Evolutionary conservation across 768 basidiomycete genomes (phyloP).

Genomic region (Russula lepida): DNA sequence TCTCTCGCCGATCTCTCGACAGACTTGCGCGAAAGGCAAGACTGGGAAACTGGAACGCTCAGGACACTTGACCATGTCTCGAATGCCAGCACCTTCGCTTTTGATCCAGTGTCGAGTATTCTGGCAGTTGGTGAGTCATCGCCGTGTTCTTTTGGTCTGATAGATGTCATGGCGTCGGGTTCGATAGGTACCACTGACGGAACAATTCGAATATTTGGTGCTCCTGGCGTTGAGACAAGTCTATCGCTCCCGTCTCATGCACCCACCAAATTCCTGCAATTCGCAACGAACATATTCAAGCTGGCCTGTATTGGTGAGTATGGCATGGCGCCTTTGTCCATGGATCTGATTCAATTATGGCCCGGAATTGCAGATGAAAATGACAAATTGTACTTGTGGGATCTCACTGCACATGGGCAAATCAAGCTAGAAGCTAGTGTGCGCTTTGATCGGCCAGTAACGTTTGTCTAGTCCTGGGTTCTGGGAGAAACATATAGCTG

Average conservation of each 20-base stretch:
- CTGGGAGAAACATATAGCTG: background rate
- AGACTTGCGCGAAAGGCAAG: conserved; percentile 45
- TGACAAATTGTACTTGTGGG: conserved; percentile 52
- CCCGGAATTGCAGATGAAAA: conserved; percentile 35
- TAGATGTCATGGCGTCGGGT: background rate
- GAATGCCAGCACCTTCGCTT: conserved; percentile 44
- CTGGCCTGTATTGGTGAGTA: conserved; percentile 55
- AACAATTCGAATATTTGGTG: conserved; percentile 55
- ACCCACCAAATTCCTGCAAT: conserved; percentile 52
- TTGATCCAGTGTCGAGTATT: conserved; percentile 52
- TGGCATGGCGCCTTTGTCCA: background rate
- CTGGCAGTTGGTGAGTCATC: conserved; percentile 48
- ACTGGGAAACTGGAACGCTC: conserved; percentile 49
- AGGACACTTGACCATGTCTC: conserved; percentile 42
- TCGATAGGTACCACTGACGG: conserved; percentile 56
- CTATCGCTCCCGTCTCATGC: conserved; percentile 37
- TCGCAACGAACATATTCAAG: conserved; percentile 45
- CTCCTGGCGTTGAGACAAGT: conserved; percentile 51
- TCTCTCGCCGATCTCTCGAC: conserved; percentile 46
- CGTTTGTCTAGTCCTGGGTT: conserved; percentile 25
- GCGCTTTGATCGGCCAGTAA: conserved; percentile 39
- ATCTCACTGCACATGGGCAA: conserved; percentile 42
- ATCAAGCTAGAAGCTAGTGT: conserved; percentile 46
- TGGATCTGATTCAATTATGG: background rate
- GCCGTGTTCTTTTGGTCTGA: background rate